These are phyloP conservation scores for Boletus reticulatus DNA, from an alignment of 768 basidiomycete genomes.

Conservation along the genomic window DNA sequence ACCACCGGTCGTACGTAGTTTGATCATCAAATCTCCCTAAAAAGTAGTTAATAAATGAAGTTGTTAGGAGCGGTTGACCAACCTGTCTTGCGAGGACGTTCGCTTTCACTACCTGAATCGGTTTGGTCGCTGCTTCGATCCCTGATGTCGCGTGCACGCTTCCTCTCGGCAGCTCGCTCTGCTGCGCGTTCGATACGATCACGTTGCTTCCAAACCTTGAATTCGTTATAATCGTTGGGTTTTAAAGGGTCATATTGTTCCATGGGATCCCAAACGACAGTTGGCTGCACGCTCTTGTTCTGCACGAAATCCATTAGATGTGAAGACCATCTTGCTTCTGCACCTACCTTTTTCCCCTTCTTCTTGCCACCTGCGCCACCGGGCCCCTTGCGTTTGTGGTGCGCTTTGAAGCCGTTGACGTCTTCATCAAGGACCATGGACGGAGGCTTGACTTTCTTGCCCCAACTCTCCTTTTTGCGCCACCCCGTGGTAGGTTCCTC, in stretches of 20 bases:
- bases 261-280: slow-evolving; percentile 70
- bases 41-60: slow-evolving; percentile 26
- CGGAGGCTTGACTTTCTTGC: slow-evolving; percentile 86
- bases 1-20: slow-evolving; percentile 52
- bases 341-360: slow-evolving; percentile 60
- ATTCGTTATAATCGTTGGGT: slow-evolving; percentile 89
- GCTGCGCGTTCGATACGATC: slow-evolving; percentile 70
- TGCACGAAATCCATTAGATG: slow-evolving; percentile 25
- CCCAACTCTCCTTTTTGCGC: slow-evolving; percentile 64
- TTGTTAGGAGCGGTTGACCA: slow-evolving; percentile 10
- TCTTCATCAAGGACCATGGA: slow-evolving; percentile 90
- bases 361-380: slow-evolving; percentile 44
- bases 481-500: slow-evolving; percentile 32
- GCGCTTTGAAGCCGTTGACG: slow-evolving; percentile 75
- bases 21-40: slow-evolving; percentile 35
- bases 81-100: slow-evolving; percentile 71
- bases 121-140: slow-evolving; percentile 55
- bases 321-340: neutral
- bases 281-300: slow-evolving; percentile 58
- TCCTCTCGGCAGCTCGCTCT: slow-evolving; percentile 59
- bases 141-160: slow-evolving; percentile 51
- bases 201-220: slow-evolving; percentile 75
- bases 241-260: slow-evolving; percentile 80
- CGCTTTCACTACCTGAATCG: slow-evolving; percentile 66
- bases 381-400: slow-evolving; percentile 48